A percentile compares a stretch with the other conserved stretches of the same genome.
Conservation (phyloP, 192 early-diverging fungal genomes). For the Coemansia sp. region DNA sequence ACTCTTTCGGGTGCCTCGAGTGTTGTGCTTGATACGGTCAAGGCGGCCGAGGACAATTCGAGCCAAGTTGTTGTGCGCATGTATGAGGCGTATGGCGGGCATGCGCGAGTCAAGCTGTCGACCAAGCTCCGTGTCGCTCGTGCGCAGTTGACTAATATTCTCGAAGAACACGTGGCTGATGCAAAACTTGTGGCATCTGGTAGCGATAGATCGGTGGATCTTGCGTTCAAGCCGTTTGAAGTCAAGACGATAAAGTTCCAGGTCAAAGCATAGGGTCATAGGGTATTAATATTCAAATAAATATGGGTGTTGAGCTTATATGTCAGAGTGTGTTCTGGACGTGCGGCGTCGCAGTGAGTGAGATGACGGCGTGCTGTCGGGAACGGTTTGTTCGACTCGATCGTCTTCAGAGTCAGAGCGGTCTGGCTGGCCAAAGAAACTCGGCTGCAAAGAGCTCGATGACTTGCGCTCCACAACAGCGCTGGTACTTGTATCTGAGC, state of each 20-base stretch:
- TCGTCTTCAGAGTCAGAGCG: background rate
- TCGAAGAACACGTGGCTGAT: constrained; percentile 25
- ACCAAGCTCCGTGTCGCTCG: constrained; percentile 16
- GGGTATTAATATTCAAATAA: background rate
- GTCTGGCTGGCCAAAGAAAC: constrained; percentile 8
- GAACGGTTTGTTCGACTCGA: constrained; percentile 7
- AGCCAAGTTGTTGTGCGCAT: constrained; percentile 77
- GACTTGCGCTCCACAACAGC: background rate
- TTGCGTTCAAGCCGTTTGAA: constrained; percentile 42
- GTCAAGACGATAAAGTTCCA: constrained; percentile 24
- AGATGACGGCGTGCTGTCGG: background rate
- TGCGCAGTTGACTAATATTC: constrained; percentile 35
- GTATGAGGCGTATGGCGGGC: constrained; percentile 91
- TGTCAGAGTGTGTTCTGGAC: background rate
- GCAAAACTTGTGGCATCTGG: constrained; percentile 4
- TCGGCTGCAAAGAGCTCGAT: background rate
- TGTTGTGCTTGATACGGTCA: constrained; percentile 89
- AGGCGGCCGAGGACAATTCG: constrained; percentile 76
- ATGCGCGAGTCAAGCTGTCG: constrained; percentile 20
- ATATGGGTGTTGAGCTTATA: background rate
- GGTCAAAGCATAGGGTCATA: background rate
- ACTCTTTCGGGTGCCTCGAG: constrained; percentile 52
- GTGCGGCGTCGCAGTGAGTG: constrained; percentile 7
- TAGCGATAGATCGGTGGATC: constrained; percentile 6
- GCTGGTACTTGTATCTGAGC: too few relatives aligned